A percentile compares a stretch with the other conserved stretches of the same genome.
Conservation (phyloP, 306 rosid genomes). For the Ammopiptanthus mongolicus region DNA sequence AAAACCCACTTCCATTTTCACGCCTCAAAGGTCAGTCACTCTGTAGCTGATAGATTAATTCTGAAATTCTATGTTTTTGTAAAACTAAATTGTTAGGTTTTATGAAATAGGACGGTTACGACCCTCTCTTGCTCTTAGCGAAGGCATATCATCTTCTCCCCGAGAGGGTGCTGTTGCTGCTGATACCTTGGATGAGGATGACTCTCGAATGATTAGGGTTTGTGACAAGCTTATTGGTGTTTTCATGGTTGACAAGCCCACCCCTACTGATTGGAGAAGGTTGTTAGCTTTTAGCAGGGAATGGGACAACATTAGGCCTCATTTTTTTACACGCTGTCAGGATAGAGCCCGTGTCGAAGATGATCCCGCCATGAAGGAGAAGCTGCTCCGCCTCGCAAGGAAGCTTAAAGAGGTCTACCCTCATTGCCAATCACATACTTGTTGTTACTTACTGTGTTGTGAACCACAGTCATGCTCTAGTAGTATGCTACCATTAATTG, state of each 20-base stretch:
- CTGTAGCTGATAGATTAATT: no score
- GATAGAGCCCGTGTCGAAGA: conserved; percentile 50
- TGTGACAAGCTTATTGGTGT: conserved; percentile 87
- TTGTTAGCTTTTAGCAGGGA: conserved; percentile 80
- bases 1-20: conserved; percentile 13
- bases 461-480: neutral
- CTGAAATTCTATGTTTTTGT: neutral
- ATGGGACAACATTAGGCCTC: conserved; percentile 72
- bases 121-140: conserved; percentile 17
- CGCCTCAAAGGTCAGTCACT: conserved; percentile 14
- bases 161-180: neutral
- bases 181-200: conserved; percentile 24
- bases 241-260: conserved; percentile 87
- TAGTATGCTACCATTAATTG: neutral
- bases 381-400: conserved; percentile 68
- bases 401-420: conserved; percentile 76
- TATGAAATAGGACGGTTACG: conserved; percentile 16
- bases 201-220: conserved; percentile 43
- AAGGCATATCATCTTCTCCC: conserved; percentile 22
- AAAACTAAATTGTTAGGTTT: neutral
- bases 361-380: conserved; percentile 68
- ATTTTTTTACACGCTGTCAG: conserved; percentile 55
- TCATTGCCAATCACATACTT: neutral
- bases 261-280: conserved; percentile 80
- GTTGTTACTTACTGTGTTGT: neutral